Percentiles rank a stretch among this genome's conserved stretches.
Conservation (phyloP, 2,329 filamentous ascomycete species). For the Ascocoryne sarcoides region DNA sequence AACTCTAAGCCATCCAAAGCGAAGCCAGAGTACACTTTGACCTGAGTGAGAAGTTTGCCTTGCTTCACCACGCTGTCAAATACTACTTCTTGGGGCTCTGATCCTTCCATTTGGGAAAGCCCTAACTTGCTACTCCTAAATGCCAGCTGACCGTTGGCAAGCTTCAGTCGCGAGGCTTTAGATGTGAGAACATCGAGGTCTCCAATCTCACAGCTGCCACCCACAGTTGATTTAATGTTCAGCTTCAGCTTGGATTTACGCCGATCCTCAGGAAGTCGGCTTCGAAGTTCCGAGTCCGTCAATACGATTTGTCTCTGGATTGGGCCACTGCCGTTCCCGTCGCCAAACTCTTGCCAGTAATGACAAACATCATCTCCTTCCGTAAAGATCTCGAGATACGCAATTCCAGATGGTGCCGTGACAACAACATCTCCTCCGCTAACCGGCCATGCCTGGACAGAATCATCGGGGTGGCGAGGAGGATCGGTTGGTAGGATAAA, state of each 20-base stretch:
- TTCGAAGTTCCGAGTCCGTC: constrained; percentile 65
- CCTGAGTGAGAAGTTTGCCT: constrained; percentile 64
- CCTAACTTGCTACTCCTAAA: constrained; percentile 72
- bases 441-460: constrained; percentile 78
- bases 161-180: constrained; percentile 64
- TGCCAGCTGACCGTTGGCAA: constrained; percentile 65
- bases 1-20: constrained; percentile 86
- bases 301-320: constrained; percentile 66
- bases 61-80: constrained; percentile 60
- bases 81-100: constrained; percentile 61
- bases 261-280: constrained; percentile 61
- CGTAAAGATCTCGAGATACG: constrained; percentile 73
- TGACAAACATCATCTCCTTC: constrained; percentile 76
- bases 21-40: constrained; percentile 68
- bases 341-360: constrained; percentile 71
- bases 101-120: constrained; percentile 60
- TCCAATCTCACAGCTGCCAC: constrained; percentile 66
- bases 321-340: constrained; percentile 47
- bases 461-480: constrained; percentile 55
- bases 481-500: constrained; percentile 77
- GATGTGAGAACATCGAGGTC: constrained; percentile 63
- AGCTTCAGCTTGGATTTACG: constrained; percentile 63
- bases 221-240: constrained; percentile 66
- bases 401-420: constrained; percentile 72
- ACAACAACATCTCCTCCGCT: constrained; percentile 69